Conservation (phyloP, 78 protist genomes). For the Guillardia theta region DNA sequence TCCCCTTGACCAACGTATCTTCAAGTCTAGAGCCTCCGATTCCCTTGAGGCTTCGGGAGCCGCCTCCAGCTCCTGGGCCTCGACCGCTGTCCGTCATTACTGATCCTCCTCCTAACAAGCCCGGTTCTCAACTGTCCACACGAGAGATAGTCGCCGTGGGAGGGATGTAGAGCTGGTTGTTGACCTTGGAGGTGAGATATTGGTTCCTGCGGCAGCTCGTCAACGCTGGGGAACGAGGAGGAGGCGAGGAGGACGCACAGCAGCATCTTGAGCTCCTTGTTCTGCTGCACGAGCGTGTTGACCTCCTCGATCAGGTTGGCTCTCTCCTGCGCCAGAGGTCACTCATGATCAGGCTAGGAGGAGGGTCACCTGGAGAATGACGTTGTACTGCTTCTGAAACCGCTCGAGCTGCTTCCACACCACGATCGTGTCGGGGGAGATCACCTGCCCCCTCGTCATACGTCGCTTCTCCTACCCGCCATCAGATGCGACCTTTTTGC, state of each 20-base stretch:
- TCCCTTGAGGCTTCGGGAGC: too few relatives aligned
- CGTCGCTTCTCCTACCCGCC: background rate
- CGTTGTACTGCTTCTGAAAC: background rate
- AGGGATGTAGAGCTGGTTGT: background rate
- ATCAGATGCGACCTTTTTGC: background rate
- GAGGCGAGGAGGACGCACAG: background rate
- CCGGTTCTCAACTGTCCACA: background rate
- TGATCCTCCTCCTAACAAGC: too few relatives aligned
- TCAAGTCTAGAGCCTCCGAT: too few relatives aligned
- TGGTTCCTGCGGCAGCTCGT: background rate
- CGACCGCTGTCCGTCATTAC: too few relatives aligned
- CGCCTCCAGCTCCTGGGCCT: too few relatives aligned
- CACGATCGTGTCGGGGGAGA: background rate
- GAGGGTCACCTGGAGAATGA: background rate
- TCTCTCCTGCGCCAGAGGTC: background rate
- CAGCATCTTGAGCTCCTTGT: background rate
- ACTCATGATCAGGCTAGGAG: background rate
- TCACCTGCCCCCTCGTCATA: background rate
- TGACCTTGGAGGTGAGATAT: background rate
- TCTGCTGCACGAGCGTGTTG: background rate
- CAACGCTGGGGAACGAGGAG: background rate
- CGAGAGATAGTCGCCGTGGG: background rate
- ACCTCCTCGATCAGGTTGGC: background rate
- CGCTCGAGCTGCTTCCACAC: background rate
- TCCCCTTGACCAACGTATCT: too few relatives aligned